Evolutionary conservation across 2,329 filamentous ascomycete species (phyloP).

Genomic region (Fusarium bulbicola): DNA sequence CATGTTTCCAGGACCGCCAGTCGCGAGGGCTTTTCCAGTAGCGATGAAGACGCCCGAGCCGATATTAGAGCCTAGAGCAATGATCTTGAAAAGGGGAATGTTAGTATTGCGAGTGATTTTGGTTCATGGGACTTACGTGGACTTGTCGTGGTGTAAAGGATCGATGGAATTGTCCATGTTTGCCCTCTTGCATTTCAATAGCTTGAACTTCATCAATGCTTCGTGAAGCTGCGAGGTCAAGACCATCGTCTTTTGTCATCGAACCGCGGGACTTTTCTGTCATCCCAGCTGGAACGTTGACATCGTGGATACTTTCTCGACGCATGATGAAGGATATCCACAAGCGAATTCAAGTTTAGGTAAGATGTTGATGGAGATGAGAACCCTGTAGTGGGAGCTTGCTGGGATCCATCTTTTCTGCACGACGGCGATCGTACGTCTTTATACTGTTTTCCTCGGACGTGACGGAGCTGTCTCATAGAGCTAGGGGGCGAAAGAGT

Average conservation of each 20-base stretch:
- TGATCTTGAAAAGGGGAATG: neutral
- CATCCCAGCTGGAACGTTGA: neutral
- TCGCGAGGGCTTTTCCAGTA: conserved; percentile 28
- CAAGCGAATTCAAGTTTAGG: neutral
- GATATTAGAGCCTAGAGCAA: conserved; percentile 31
- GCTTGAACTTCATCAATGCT: conserved; percentile 15
- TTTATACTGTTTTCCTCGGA: conserved; percentile 6
- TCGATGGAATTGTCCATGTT: conserved; percentile 32
- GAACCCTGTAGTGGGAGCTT: neutral
- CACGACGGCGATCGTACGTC: neutral
- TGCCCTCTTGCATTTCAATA: conserved; percentile 12
- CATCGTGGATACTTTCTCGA: conserved; percentile 13
- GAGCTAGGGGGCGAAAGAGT: neutral
- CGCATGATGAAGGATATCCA: conserved; percentile 4
- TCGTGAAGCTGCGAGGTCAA: neutral
- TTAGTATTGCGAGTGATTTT: neutral
- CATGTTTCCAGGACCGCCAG: conserved; percentile 32
- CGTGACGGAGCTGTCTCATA: neutral
- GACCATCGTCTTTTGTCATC: conserved; percentile 13
- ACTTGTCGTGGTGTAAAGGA: conserved; percentile 34
- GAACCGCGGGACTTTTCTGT: conserved; percentile 15
- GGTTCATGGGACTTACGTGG: conserved; percentile 11
- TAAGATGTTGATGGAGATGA: neutral
- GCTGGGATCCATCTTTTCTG: neutral
- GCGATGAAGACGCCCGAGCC: conserved; percentile 33